Evolutionary conservation across 2,329 filamentous ascomycete genomes (phyloP).

Genomic region (Diaporthe ampelina): DNA sequence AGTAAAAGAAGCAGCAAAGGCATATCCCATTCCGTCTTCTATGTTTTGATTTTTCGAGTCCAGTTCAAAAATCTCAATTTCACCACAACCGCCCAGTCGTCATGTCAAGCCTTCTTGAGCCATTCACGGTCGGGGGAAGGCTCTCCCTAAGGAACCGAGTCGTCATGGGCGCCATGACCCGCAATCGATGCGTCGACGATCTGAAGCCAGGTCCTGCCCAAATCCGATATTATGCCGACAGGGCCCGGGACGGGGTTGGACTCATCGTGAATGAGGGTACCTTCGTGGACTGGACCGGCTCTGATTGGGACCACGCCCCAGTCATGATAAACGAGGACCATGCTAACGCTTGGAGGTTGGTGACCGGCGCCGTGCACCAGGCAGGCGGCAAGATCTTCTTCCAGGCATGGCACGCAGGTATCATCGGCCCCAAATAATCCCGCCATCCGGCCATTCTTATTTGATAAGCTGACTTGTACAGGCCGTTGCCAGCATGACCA

Average conservation of each 20-base stretch:
- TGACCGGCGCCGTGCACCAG: constrained; percentile 67
- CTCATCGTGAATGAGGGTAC: constrained; percentile 36
- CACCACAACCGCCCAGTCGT: background rate
- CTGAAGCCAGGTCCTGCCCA: background rate
- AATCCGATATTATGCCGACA: constrained; percentile 2
- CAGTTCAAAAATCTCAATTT: background rate
- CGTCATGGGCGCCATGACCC: constrained; percentile 29
- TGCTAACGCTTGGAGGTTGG: constrained; percentile 60
- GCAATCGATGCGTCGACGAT: constrained; percentile 28
- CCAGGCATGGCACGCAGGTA: constrained; percentile 63
- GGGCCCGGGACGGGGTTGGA: constrained; percentile 22
- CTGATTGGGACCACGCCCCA: constrained; percentile 17
- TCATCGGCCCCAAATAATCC: background rate
- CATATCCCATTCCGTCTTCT: background rate
- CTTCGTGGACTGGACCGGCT: constrained; percentile 22
- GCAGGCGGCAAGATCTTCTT: constrained; percentile 66
- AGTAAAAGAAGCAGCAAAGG: background rate
- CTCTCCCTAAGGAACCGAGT: constrained; percentile 21
- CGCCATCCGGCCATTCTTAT: too few species aligned
- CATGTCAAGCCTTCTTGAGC: background rate
- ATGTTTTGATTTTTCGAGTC: background rate
- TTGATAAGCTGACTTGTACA: background rate
- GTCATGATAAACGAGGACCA: constrained; percentile 37
- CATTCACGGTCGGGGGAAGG: background rate
- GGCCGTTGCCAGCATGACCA: constrained; percentile 34